Percentiles rank a stretch among this genome's conserved stretches.
These are phyloP conservation scores for Pterocarpus macrocarpus DNA, from an alignment of 306 rosid species.

Conservation along the genomic window DNA sequence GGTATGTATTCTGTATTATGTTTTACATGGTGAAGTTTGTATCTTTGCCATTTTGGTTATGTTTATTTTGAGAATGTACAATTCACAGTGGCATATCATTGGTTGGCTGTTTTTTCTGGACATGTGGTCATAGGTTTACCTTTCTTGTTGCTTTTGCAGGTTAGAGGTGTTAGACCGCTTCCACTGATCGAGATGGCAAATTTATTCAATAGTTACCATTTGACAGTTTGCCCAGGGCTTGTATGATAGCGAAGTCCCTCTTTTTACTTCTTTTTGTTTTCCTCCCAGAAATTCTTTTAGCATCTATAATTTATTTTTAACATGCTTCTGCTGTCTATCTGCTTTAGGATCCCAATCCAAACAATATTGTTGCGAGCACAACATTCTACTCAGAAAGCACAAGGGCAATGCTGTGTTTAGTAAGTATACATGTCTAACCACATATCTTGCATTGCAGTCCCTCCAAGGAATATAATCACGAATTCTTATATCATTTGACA, in stretches of 20 bases:
- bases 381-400: slow-evolving; percentile 94
- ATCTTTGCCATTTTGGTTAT: slow-evolving; percentile 14
- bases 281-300: slow-evolving; percentile 35
- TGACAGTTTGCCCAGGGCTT: slow-evolving; percentile 89
- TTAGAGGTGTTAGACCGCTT: slow-evolving; percentile 96
- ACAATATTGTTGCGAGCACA: slow-evolving; percentile 89
- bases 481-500: slow-evolving; percentile 19
- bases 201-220: slow-evolving; percentile 71
- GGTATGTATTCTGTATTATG: slow-evolving; percentile 62
- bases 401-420: slow-evolving; percentile 96
- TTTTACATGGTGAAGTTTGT: slow-evolving; percentile 26
- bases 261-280: slow-evolving; percentile 13
- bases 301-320: slow-evolving; percentile 37
- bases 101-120: slow-evolving; percentile 27
- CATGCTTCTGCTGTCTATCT: slow-evolving; percentile 43
- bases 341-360: slow-evolving; percentile 94
- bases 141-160: slow-evolving; percentile 67
- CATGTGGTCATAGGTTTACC: slow-evolving; percentile 41
- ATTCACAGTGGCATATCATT: slow-evolving; percentile 11
- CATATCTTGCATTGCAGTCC: slow-evolving; percentile 26
- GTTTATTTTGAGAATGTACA: not conserved
- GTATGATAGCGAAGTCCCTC: slow-evolving; percentile 62
- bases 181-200: slow-evolving; percentile 85
- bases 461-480: not conserved
- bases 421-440: slow-evolving; percentile 55